phyloP scores from a whole-genome alignment of 805 yeast species.

The Candida argentea region DNA sequence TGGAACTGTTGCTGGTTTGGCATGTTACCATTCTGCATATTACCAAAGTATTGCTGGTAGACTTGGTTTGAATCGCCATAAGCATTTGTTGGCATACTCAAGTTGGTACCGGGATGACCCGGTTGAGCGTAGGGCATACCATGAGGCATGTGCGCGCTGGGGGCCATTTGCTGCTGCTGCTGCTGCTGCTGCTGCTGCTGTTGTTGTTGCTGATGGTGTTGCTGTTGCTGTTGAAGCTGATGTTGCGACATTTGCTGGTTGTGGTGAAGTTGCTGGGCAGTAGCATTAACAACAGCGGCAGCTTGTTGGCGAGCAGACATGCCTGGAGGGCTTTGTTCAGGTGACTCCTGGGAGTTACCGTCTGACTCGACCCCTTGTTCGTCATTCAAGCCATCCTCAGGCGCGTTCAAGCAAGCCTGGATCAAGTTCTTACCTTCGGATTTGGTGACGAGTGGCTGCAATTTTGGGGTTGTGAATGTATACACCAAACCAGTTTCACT shows the following conservation, averaged over 20 bases:
- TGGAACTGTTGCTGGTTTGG: conserved; percentile 49
- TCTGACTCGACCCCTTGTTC: conserved; percentile 49
- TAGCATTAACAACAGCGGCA: conserved; percentile 3
- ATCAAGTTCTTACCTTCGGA: conserved; percentile 95
- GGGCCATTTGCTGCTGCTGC: conserved; percentile 24
- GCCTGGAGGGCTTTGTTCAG: conserved; percentile 28
- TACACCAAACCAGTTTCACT: conserved; percentile 98
- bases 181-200: conserved; percentile 23
- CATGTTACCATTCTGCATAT: conserved; percentile 38
- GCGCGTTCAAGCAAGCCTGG: conserved; percentile 95
- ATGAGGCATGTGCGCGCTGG: conserved; percentile 31
- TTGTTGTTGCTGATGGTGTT: conserved; percentile 8
- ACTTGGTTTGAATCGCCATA: conserved; percentile 44
- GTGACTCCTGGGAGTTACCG: conserved; percentile 32
- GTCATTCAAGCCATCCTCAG: conserved; percentile 70
- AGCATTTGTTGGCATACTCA: conserved; percentile 36
- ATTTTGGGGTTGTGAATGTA: conserved; percentile 97
- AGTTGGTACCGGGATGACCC: conserved; percentile 27
- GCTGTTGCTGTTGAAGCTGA: conserved; percentile 16
- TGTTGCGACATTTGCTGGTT: conserved; percentile 20
- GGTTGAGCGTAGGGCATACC: conserved; percentile 37
- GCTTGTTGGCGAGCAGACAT: conserved; percentile 6
- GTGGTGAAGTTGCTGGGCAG: conserved; percentile 7
- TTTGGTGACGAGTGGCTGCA: conserved; percentile 95
- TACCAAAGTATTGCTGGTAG: conserved; percentile 55